These are phyloP conservation scores for Atalantia buxifolia DNA, from an alignment of 345 rosid genomes.

Conservation along the genomic window DNA sequence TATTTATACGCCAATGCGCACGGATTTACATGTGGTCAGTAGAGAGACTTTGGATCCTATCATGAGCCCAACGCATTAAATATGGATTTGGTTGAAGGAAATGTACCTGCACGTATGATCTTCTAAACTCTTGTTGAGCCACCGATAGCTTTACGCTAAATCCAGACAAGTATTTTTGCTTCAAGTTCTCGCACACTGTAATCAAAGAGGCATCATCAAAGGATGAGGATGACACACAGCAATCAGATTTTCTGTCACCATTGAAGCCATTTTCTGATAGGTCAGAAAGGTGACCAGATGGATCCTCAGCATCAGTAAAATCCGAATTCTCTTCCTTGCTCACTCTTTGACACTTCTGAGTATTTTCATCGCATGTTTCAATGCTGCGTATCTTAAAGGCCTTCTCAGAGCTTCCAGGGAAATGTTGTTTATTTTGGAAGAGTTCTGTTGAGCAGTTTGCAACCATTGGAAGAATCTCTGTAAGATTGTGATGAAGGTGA, in stretches of 20 bases:
- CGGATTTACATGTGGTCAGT: background rate
- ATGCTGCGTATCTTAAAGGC: constrained; percentile 29
- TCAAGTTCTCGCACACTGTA: constrained; percentile 52
- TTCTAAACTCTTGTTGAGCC: constrained; percentile 75
- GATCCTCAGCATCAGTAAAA: constrained; percentile 25
- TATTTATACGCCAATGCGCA: background rate
- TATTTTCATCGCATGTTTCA: constrained; percentile 32
- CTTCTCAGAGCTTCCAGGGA: constrained; percentile 32
- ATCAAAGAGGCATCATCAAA: constrained; percentile 34
- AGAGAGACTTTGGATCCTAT: background rate
- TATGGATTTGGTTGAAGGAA: background rate
- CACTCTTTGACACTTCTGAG: constrained; percentile 48
- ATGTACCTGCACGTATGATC: constrained; percentile 65
- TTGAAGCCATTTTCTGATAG: constrained; percentile 26
- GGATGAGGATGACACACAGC: constrained; percentile 25
- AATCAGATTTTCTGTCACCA: constrained; percentile 28
- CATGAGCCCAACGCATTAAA: background rate
- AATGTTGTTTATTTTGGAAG: constrained; percentile 25
- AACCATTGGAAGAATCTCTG: constrained; percentile 59
- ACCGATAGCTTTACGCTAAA: constrained; percentile 58
- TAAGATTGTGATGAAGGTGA: constrained; percentile 88
- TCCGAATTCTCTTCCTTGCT: constrained; percentile 25
- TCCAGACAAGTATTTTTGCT: constrained; percentile 69
- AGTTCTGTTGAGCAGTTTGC: constrained; percentile 26
- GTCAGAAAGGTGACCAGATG: constrained; percentile 13